Base-by-base conservation (phyloP, 805 yeast species). In the Nakazawaea holstii region DNA sequence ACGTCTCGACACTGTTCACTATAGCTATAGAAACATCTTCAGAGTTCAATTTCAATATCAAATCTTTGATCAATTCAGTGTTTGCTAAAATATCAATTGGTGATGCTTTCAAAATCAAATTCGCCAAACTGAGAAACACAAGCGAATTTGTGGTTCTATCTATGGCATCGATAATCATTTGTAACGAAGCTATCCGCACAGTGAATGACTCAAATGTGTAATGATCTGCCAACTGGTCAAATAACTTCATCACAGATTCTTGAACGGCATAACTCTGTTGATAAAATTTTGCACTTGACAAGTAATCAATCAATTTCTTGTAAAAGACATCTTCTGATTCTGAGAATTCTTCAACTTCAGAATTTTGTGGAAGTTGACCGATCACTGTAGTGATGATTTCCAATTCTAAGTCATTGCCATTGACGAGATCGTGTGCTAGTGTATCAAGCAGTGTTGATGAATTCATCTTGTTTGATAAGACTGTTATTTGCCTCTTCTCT, bases 51-150 rank as follows among this genome's bases (percentile, higher is more conserved):
- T 43, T 48, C 3, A 6, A 5, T 6, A 48, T 28, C 33, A 43
- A 43, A 4, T 39, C 33, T 20, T 48, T 48, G 17, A 48, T 33
- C 41, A 48, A 39, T 5, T 43, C 47, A 4, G 50, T 48, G 38
- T 43, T 48, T 11, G 47, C 43, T 27, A 38, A 35, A 8, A 48
- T 42, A 14, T 48, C 50, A 7, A 43, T 39, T 4, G 50, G 50
- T 11, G 41, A 28, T 32, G 33, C 35, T 17, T 35, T 39, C 29
- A 35, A 20, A 2, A 48, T 9, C 29, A 48, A 27, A 2, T 17
- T 8, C 8, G 27, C 11, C 6, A 48, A 20, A 20, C 39, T 38
- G 6, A 35, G 10, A 17, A 48, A 26, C 3, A 48, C 32, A 31
- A 27, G 6, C 5, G 43, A 24, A 32, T 42, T 33, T 5, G 27